Percentiles rank a stretch among this genome's conserved stretches.
These are phyloP conservation scores for Gypsophila paniculata DNA, from an alignment of 179 eudicot genomes.

Conservation along the genomic window DNA sequence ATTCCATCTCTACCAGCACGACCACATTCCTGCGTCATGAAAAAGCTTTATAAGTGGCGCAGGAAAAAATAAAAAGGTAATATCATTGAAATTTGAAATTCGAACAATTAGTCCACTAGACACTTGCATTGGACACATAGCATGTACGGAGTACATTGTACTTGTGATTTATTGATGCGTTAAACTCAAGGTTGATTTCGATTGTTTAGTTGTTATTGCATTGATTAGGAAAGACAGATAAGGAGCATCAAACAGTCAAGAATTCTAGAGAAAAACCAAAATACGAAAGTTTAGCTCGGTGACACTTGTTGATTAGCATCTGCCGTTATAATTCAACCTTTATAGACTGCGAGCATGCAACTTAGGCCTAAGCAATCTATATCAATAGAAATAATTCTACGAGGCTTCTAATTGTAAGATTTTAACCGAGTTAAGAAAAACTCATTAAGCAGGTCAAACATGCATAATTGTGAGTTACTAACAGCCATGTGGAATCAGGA, in stretches of 20 bases:
- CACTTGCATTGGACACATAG: not conserved
- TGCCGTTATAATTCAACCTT: not conserved
- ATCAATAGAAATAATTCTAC: not conserved
- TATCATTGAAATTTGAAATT: not conserved
- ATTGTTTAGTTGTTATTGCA: not conserved
- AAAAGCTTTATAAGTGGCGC: conserved; percentile 22
- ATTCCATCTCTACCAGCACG: conserved; percentile 99
- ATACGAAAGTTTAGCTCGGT: no score
- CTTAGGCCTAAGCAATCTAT: not conserved
- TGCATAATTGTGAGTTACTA: conserved; percentile 2
- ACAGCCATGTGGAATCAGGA: not conserved
- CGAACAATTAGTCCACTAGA: conserved; percentile 1
- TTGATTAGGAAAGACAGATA: not conserved
- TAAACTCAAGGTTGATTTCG: not conserved
- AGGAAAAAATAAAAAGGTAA: not conserved
- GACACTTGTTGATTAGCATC: not conserved
- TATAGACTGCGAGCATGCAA: not conserved
- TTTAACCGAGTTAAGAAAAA: not conserved
- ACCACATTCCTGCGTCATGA: conserved; percentile 75
- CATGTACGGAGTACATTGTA: conserved; percentile 2
- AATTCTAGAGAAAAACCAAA: not conserved
- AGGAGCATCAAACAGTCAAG: not conserved
- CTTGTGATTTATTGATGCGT: not conserved
- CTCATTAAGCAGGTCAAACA: not conserved
- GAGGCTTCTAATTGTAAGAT: not conserved